Base-by-base conservation (phyloP, 106 monocot genomes). In the Dioscorea alata region DNA sequence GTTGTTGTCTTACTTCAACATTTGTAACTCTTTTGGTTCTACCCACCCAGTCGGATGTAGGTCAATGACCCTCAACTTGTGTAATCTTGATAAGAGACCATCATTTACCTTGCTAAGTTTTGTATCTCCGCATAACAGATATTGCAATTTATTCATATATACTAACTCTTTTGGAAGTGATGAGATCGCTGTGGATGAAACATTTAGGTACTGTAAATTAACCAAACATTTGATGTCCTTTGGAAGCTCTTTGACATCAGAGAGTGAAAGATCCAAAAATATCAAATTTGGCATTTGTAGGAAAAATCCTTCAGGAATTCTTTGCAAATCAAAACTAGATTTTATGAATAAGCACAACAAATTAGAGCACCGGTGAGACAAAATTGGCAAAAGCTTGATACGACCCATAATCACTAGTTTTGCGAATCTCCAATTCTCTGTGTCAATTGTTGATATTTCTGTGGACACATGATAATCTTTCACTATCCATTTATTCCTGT, bases 141-240 rank as follows among this genome's bases (percentile, higher is more conserved):
- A 65, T 20, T 49, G 25, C 34, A 71, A 28, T 12, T 61, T 54
- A 10, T 17, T 13, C 4, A 75, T 23, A 42, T 42, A 0, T 5
- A 19, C 31, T 8, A 72, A 13, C 19, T 75, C 34, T 20, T 21
- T 6, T 0, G 76, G 76, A n/a, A 81, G 19, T 4, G 61, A 67
- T 14, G 12, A 20, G 7, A 81, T 21, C 8, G 4, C 23, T 0
- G 75, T 81, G 18, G 18, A 22, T 7, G 60, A 49, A 18, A 81
- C 9, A 50, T 81, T 76, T 12, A 81, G 68, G 31, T 72, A 76
- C 28, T 58, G 12, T 2, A 81, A 60, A n/a, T n/a, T n/a, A n/a
- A n/a, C n/a, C n/a, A n/a, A n/a, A n/a, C n/a, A n/a, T n/a, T n/a
- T n/a, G n/a, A 81, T 21, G 6, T 68, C 71, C 2, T 8, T 1